Evolutionary conservation across 1,284 basidiomycete species (phyloP).

Genomic region (Boletellus sp.): DNA sequence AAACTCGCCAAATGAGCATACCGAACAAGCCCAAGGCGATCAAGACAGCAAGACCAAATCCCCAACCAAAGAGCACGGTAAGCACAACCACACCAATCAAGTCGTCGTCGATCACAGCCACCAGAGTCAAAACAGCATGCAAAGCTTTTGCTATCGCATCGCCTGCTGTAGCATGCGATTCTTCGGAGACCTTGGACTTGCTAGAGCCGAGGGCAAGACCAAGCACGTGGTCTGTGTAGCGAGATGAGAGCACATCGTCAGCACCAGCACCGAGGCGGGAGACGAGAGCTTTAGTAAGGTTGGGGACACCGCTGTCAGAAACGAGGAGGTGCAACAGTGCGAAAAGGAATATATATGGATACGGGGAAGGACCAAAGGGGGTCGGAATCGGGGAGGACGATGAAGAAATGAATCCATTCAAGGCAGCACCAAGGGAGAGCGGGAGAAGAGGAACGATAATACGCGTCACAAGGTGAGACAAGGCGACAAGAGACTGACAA

Average conservation of each 20-base stretch:
- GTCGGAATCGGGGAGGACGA: conserved; percentile 15
- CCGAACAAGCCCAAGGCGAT: conserved; percentile 75
- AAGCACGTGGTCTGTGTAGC: conserved; percentile 77
- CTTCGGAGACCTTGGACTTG: conserved; percentile 43
- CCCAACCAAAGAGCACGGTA: conserved; percentile 63
- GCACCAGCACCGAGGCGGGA: conserved; percentile 87
- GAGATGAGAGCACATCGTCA: conserved; percentile 73
- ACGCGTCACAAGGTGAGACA: conserved; percentile 71
- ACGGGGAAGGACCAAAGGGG: conserved; percentile 48
- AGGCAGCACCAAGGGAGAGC: conserved; percentile 65
- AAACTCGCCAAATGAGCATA: conserved; percentile 32
- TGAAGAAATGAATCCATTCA: conserved; percentile 53
- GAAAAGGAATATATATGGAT: conserved; percentile 63
- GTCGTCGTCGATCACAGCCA: conserved; percentile 79
- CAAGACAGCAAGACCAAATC: conserved; percentile 67
- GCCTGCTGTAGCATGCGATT: conserved; percentile 72
- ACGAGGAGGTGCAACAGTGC: conserved; percentile 63
- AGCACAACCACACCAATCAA: conserved; percentile 65
- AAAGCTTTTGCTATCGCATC: conserved; percentile 86
- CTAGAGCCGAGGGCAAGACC: conserved; percentile 75
- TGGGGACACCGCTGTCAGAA: conserved; percentile 67
- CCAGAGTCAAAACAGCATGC: conserved; percentile 80
- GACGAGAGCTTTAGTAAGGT: conserved; percentile 71
- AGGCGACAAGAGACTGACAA: conserved; percentile 56
- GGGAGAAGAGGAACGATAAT: conserved; percentile 75